Conservation (phyloP, 768 basidiomycete genomes). For the Macrocybe gigantea region DNA sequence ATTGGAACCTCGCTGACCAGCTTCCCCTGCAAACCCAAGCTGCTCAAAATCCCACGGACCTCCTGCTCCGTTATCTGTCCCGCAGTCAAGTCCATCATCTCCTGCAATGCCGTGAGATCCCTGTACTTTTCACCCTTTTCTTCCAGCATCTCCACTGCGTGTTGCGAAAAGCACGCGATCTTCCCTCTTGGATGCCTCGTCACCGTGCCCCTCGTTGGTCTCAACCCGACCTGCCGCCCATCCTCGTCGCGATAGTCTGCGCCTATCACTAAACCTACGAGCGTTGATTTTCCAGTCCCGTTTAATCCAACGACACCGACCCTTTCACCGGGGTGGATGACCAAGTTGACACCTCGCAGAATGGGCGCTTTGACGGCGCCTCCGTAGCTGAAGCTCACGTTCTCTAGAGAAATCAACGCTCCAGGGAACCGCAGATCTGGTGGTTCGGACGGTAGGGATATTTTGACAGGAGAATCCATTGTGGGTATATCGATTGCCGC, state of each 20-base stretch:
- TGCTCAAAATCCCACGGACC: conserved; percentile 33
- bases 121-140: conserved; percentile 20
- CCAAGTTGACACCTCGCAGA: conserved; percentile 13
- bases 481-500: conserved; percentile 33
- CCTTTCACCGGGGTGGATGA: conserved; percentile 19
- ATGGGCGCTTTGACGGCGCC: conserved; percentile 11
- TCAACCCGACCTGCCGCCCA: conserved; percentile 13
- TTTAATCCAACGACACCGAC: conserved; percentile 25
- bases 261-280: conserved; percentile 22
- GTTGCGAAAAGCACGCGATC: conserved; percentile 60
- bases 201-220: conserved; percentile 41
- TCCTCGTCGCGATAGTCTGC: not conserved
- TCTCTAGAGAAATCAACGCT: conserved; percentile 16
- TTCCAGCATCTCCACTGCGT: conserved; percentile 46
- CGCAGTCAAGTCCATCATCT: conserved; percentile 11
- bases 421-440: conserved; percentile 20
- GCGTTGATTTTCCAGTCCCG: conserved; percentile 41
- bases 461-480: conserved; percentile 26
- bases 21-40: conserved; percentile 36
- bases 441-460: conserved; percentile 21
- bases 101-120: conserved; percentile 13
- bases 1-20: conserved; percentile 36
- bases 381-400: conserved; percentile 16
- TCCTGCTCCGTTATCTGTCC: conserved; percentile 29
- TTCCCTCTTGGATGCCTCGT: conserved; percentile 45